These are phyloP conservation scores for Taiozyma sp. DNA, from an alignment of 1,139 yeast species.

Conservation along the genomic window DNA sequence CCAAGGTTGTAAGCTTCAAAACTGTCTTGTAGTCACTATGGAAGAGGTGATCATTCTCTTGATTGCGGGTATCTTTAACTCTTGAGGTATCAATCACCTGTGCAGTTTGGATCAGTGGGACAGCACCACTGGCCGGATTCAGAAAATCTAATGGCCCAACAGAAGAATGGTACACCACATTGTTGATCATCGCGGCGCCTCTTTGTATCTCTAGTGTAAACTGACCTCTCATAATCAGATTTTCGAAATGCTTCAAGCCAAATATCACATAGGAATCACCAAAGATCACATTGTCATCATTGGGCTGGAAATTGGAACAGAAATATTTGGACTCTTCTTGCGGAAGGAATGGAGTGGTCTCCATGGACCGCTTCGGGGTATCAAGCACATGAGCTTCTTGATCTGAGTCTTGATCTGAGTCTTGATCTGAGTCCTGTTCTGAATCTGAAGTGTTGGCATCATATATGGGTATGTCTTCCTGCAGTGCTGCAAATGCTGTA, in stretches of 20 bases:
- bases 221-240: conserved; percentile 55
- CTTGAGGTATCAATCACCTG: conserved; percentile 35
- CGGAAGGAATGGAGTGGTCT: background rate
- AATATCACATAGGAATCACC: conserved; percentile 31
- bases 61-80: conserved; percentile 27
- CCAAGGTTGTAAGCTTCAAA: conserved; percentile 33
- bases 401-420: background rate
- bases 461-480: conserved; percentile 8
- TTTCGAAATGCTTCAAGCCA: conserved; percentile 44
- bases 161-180: conserved; percentile 44
- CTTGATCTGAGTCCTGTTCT: background rate
- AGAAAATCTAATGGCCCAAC: conserved; percentile 32
- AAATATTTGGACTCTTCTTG: conserved; percentile 11
- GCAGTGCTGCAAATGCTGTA: conserved; percentile 8
- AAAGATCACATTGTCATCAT: conserved; percentile 34
- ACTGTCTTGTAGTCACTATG: conserved; percentile 39
- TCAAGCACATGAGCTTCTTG: background rate
- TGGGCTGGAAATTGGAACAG: conserved; percentile 32
- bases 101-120: conserved; percentile 51
- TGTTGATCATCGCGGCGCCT: conserved; percentile 56
- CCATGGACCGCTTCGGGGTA: background rate
- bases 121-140: conserved; percentile 50
- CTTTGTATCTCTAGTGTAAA: conserved; percentile 46
- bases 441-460: conserved; percentile 14
- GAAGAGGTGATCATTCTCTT: conserved; percentile 34